phyloP scores from a whole-genome alignment of 768 basidiomycete species.

The Russula emetica region DNA sequence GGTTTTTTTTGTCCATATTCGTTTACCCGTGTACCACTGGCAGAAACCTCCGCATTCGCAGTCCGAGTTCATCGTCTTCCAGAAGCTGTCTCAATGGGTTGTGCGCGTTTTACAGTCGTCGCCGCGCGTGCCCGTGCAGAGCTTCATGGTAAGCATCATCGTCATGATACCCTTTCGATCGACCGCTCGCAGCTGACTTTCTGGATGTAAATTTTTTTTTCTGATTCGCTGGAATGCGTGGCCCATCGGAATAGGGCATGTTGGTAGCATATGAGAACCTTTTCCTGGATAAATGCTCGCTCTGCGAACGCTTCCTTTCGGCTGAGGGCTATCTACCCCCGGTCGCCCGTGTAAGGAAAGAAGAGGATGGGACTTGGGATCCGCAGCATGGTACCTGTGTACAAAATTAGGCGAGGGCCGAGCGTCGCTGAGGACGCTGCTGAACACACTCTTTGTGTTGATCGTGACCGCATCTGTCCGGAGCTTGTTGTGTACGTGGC shows the following conservation, averaged over 20 bases:
- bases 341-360: slow-evolving; percentile 56
- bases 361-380: slow-evolving; percentile 43
- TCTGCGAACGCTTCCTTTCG: slow-evolving; percentile 63
- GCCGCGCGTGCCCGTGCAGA: slow-evolving; percentile 50
- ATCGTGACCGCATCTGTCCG: not conserved
- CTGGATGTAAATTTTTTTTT: not conserved
- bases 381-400: slow-evolving; percentile 49
- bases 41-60: slow-evolving; percentile 68
- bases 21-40: not conserved
- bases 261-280: slow-evolving; percentile 55
- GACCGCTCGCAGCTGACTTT: not conserved
- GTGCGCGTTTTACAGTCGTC: slow-evolving; percentile 54
- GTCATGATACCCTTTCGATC: not conserved
- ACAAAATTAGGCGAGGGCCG: slow-evolving; percentile 16
- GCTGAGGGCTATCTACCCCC: slow-evolving; percentile 69
- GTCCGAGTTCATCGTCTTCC: slow-evolving; percentile 62
- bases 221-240: slow-evolving; percentile 13
- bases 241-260: slow-evolving; percentile 39
- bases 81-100: slow-evolving; percentile 62
- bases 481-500: slow-evolving; percentile 7
- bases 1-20: not conserved
- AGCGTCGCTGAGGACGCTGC: not conserved
- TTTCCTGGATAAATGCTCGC: slow-evolving; percentile 56
- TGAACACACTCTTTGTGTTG: not conserved
- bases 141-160: slow-evolving; percentile 43